A percentile compares a stretch with the other conserved stretches of the same genome.
These are phyloP conservation scores for Kluyveromyces starmeri DNA, from an alignment of 805 yeast genomes.

Conservation along the genomic window DNA sequence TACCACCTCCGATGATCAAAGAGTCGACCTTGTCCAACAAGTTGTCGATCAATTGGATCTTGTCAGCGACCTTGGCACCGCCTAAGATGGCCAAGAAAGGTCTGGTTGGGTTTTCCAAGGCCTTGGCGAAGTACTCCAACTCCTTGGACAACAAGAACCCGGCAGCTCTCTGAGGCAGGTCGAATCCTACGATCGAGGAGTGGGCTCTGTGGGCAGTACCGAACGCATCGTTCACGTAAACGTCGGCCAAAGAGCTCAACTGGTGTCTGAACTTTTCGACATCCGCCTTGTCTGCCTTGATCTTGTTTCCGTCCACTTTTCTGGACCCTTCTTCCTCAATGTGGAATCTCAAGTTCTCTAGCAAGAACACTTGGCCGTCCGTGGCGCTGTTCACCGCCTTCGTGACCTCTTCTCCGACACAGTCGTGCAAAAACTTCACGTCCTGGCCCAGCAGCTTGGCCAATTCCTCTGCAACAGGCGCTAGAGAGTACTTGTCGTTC, in stretches of 20 bases:
- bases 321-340: constrained; percentile 93
- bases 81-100: constrained; percentile 98
- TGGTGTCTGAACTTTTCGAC: constrained; percentile 84
- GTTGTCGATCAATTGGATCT: constrained; percentile 97
- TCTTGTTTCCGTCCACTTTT: constrained; percentile 86
- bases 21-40: constrained; percentile 90
- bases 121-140: constrained; percentile 94
- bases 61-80: constrained; percentile 99
- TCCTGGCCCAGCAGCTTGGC: constrained; percentile 61
- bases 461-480: constrained; percentile 90
- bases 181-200: constrained; percentile 98
- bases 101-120: constrained; percentile 94
- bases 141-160: constrained; percentile 99
- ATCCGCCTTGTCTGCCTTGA: constrained; percentile 80
- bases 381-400: constrained; percentile 62
- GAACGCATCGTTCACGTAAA: constrained; percentile 95
- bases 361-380: constrained; percentile 75
- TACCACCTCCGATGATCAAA: constrained; percentile 97
- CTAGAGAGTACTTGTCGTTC: constrained; percentile 77
- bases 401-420: constrained; percentile 90
- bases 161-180: constrained; percentile 91
- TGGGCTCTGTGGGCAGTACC: constrained; percentile 99
- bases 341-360: constrained; percentile 98
- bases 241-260: constrained; percentile 90
- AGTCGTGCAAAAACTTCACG: constrained; percentile 79